phyloP scores from a whole-genome alignment of 2,329 filamentous ascomycete species.

The Akanthomyces lecanii region DNA sequence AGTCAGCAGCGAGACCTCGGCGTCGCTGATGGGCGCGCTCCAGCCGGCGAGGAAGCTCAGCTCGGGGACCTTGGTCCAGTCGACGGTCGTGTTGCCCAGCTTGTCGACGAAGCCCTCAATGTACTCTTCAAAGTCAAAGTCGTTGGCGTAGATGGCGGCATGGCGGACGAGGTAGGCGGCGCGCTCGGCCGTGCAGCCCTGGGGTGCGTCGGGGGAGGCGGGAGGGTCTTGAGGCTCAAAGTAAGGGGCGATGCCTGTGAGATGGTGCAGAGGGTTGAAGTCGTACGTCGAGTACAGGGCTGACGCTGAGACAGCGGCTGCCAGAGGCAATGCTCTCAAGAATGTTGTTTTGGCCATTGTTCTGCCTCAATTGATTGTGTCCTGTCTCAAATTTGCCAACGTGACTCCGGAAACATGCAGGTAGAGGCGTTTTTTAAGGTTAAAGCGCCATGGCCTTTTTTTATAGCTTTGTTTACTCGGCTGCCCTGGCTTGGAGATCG shows the following conservation, averaged over 20 bases:
- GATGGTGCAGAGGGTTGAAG: slow-evolving; percentile 52
- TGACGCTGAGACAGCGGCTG: slow-evolving; percentile 20
- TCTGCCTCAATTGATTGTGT: neutral
- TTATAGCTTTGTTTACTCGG: neutral
- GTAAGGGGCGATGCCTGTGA: slow-evolving; percentile 54
- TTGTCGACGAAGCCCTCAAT: slow-evolving; percentile 56
- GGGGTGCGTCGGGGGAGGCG: slow-evolving; percentile 39
- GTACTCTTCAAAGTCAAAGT: slow-evolving; percentile 54
- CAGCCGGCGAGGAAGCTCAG: slow-evolving; percentile 55
- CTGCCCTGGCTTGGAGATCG: neutral
- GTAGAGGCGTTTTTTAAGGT: neutral
- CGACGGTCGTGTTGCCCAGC: slow-evolving; percentile 52
- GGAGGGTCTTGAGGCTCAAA: slow-evolving; percentile 51
- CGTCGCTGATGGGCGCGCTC: slow-evolving; percentile 52
- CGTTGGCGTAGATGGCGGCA: slow-evolving; percentile 57
- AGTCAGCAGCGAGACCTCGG: slow-evolving; percentile 57
- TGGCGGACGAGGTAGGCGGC: slow-evolving; percentile 56
- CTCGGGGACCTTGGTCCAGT: slow-evolving; percentile 53
- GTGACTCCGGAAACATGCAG: neutral
- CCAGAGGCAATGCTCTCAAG: slow-evolving; percentile 7
- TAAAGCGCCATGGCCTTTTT: neutral
- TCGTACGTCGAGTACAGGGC: slow-evolving; percentile 42
- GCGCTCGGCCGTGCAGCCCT: slow-evolving; percentile 46
- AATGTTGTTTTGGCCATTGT: neutral
- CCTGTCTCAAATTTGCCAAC: neutral